A percentile compares a stretch with the other conserved stretches of the same genome.
Conservation (phyloP, 2,329 filamentous ascomycete species). For the Ophiosphaerella narmari region DNA sequence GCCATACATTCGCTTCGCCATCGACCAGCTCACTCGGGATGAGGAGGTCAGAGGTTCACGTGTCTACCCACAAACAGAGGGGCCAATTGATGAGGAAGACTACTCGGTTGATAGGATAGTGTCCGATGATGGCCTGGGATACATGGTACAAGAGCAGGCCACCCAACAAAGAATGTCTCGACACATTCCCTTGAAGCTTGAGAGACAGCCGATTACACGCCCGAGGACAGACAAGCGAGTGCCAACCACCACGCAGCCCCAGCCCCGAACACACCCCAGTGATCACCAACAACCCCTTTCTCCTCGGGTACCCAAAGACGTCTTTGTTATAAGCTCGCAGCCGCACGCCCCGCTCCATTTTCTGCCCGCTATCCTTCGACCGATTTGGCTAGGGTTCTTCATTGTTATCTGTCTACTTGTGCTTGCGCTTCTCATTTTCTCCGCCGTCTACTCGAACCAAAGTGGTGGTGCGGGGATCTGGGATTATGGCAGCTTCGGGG, state of each 20-base stretch:
- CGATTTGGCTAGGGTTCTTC: slow-evolving; percentile 65
- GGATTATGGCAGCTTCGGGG: slow-evolving; percentile 70
- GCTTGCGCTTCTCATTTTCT: slow-evolving; percentile 72
- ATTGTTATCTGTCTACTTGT: slow-evolving; percentile 69
- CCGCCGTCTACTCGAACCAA: slow-evolving; percentile 55
- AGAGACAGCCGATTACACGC: slow-evolving; percentile 16
- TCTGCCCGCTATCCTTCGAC: slow-evolving; percentile 72
- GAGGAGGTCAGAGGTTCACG: slow-evolving; percentile 64
- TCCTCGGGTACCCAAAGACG: slow-evolving; percentile 37
- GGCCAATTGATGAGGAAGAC: slow-evolving; percentile 37
- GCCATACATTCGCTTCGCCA: slow-evolving; percentile 86
- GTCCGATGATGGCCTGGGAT: slow-evolving; percentile 45
- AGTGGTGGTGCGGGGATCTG: slow-evolving; percentile 65
- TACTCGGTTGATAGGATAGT: slow-evolving; percentile 59
- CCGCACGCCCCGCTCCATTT: slow-evolving; percentile 63
- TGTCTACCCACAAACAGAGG: slow-evolving; percentile 48
- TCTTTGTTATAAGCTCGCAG: slow-evolving; percentile 55
- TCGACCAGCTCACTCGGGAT: slow-evolving; percentile 81
- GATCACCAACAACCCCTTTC: slow-evolving; percentile 14
- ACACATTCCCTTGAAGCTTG: slow-evolving; percentile 25
- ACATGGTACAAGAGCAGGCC: slow-evolving; percentile 40
- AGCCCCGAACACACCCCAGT: slow-evolving; percentile 3
- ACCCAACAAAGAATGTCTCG: slow-evolving; percentile 36
- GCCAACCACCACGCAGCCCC: slow-evolving; percentile 6
- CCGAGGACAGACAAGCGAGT: slow-evolving; percentile 6